A percentile compares a stretch with the other conserved stretches of the same genome.
Conservation (phyloP, 176 grass and related monocot species). For the Elymus sibiricus region DNA sequence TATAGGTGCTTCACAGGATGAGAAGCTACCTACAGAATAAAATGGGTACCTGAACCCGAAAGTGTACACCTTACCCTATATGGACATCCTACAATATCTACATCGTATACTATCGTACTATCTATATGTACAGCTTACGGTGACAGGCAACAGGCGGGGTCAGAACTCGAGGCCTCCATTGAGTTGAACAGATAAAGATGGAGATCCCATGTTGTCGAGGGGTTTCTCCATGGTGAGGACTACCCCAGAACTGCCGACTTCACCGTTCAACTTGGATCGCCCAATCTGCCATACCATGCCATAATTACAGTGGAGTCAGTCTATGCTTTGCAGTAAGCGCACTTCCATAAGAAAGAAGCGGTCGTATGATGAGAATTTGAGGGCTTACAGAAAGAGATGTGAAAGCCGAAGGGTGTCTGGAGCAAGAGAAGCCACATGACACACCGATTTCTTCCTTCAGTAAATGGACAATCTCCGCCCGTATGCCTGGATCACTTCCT, state of each 20-base stretch:
- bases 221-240: conserved; percentile 78
- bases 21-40: too few species aligned
- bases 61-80: too few species aligned
- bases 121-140: conserved; percentile 27
- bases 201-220: conserved; percentile 56
- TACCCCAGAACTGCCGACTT: conserved; percentile 71
- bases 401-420: conserved; percentile 60
- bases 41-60: too few species aligned
- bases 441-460: conserved; percentile 65
- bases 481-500: conserved; percentile 75
- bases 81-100: too few species aligned
- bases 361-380: background rate
- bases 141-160: background rate
- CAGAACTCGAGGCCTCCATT: conserved; percentile 84
- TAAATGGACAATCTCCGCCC: conserved; percentile 65
- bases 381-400: conserved; percentile 81
- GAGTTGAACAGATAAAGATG: conserved; percentile 76
- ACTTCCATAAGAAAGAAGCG: background rate
- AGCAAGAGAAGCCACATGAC: conserved; percentile 72
- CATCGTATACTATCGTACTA: too few species aligned
- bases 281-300: conserved; percentile 57
- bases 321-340: background rate
- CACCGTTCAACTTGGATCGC: conserved; percentile 89
- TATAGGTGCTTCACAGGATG: too few species aligned
- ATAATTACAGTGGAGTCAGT: background rate